phyloP scores from a whole-genome alignment of 1,284 basidiomycete species.

The Afroboletus lepidellus region DNA sequence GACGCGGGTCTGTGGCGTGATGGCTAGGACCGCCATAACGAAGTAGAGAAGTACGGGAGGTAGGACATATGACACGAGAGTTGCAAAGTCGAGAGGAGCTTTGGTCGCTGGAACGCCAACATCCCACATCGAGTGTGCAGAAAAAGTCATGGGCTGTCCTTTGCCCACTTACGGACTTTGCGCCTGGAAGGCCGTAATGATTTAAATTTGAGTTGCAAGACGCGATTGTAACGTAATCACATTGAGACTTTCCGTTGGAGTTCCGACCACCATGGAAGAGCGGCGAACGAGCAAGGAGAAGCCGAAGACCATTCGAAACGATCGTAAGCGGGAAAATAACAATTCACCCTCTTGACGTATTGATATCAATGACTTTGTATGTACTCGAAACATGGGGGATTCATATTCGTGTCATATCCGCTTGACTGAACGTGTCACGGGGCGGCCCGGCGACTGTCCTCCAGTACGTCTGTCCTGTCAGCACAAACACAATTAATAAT shows the following conservation, averaged over 20 bases:
- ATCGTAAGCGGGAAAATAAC: no score
- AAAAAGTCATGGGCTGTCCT: not conserved
- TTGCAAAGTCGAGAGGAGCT: not conserved
- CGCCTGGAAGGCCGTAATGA: not conserved
- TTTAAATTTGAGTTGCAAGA: not conserved
- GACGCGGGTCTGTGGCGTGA: slow-evolving; percentile 42
- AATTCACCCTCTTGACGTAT: no score
- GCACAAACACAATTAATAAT: no score
- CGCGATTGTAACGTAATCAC: not conserved
- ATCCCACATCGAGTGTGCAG: not conserved
- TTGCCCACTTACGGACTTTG: no score
- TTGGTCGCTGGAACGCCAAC: not conserved
- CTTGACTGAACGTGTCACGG: no score
- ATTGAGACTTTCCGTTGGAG: not conserved
- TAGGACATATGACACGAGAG: slow-evolving; percentile 28
- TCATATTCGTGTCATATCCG: no score
- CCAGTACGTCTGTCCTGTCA: no score
- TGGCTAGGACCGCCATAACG: slow-evolving; percentile 45
- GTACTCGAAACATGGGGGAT: no score
- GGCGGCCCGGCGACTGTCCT: no score
- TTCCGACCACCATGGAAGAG: not conserved
- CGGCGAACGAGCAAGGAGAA: not conserved
- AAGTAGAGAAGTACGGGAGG: slow-evolving; percentile 45
- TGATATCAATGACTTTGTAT: no score
- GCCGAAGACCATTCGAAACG: not conserved